Evolutionary conservation across 352 stramenopile genomes (phyloP).

Genomic region (Globisporangium solare): DNA sequence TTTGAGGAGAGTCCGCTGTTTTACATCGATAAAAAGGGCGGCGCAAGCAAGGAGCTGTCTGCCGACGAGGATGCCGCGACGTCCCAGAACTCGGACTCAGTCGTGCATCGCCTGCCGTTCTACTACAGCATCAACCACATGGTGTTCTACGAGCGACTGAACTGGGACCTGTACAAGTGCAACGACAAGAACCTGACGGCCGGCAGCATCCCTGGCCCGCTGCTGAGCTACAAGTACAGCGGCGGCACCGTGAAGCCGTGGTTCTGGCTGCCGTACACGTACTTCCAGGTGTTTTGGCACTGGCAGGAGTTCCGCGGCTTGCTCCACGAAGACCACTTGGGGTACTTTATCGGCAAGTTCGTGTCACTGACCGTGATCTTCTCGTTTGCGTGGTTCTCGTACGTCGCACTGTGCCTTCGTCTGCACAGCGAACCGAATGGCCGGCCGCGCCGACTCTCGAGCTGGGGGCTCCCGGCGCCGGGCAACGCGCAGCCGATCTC

Average conservation of each 20-base stretch:
- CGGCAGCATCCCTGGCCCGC: constrained; percentile 53
- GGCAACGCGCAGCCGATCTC: constrained; percentile 45
- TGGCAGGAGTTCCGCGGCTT: constrained; percentile 60
- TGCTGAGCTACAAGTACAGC: constrained; percentile 82
- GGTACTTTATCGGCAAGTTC: constrained; percentile 54
- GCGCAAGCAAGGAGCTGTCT: constrained; percentile 18
- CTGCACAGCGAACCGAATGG: constrained; percentile 63
- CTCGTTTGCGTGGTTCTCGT: constrained; percentile 55
- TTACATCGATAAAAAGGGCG: constrained; percentile 43
- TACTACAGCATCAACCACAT: constrained; percentile 88
- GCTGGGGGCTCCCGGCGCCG: constrained; percentile 47
- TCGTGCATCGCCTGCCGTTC: constrained; percentile 71
- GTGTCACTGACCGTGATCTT: constrained; percentile 60
- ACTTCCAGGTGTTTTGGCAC: constrained; percentile 84
- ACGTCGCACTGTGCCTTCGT: constrained; percentile 62
- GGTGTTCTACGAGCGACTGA: constrained; percentile 86
- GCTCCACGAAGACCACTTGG: constrained; percentile 58
- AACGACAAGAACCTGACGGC: constrained; percentile 60
- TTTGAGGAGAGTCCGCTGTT: constrained; percentile 80
- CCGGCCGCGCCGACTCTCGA: constrained; percentile 53
- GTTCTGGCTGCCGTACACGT: constrained; percentile 78
- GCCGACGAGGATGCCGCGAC: constrained; percentile 19
- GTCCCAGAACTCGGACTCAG: constrained; percentile 31
- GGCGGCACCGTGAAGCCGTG: constrained; percentile 68
- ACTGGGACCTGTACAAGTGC: constrained; percentile 85